Percentiles rank a stretch among this genome's conserved stretches.
Evolutionary conservation across 2,329 filamentous ascomycete species (phyloP).

Genomic region (Tolypocladium cylindrosporum): DNA sequence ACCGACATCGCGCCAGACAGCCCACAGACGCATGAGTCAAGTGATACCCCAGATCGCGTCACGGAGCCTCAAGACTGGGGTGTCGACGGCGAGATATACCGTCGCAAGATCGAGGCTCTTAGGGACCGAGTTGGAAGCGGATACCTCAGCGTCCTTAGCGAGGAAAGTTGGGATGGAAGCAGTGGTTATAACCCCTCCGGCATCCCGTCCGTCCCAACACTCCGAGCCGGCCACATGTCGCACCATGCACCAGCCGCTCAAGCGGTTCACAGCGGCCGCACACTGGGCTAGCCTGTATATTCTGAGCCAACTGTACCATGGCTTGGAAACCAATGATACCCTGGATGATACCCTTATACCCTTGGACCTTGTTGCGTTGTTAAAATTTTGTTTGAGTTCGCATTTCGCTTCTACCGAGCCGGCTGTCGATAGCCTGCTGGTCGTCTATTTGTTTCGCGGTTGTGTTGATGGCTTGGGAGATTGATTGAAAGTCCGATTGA

Average conservation of each 20-base stretch:
- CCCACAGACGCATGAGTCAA: background rate
- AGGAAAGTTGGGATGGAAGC: constrained; percentile 55
- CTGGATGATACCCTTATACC: constrained; percentile 15
- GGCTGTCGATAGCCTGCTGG: background rate
- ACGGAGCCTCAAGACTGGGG: constrained; percentile 49
- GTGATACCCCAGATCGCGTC: background rate
- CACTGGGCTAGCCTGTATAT: constrained; percentile 29
- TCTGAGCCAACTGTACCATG: background rate
- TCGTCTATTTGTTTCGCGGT: constrained; percentile 7
- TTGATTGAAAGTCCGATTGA: constrained; percentile 8
- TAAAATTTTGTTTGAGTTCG: background rate
- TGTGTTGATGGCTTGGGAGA: constrained; percentile 8
- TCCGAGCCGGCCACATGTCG: constrained; percentile 19
- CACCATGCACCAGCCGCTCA: constrained; percentile 26
- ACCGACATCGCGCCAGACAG: background rate
- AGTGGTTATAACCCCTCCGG: constrained; percentile 9
- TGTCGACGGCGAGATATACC: constrained; percentile 66
- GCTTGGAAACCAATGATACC: constrained; percentile 6
- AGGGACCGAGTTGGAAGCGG: constrained; percentile 77
- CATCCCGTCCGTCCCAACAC: constrained; percentile 15
- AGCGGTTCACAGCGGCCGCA: constrained; percentile 43
- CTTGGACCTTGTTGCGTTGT: constrained; percentile 11
- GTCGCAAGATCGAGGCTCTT: constrained; percentile 77
- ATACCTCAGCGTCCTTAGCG: constrained; percentile 78
- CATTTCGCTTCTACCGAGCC: background rate